Base-by-base conservation (phyloP, 2,329 filamentous ascomycete genomes). In the Lachnum nothofagi region DNA sequence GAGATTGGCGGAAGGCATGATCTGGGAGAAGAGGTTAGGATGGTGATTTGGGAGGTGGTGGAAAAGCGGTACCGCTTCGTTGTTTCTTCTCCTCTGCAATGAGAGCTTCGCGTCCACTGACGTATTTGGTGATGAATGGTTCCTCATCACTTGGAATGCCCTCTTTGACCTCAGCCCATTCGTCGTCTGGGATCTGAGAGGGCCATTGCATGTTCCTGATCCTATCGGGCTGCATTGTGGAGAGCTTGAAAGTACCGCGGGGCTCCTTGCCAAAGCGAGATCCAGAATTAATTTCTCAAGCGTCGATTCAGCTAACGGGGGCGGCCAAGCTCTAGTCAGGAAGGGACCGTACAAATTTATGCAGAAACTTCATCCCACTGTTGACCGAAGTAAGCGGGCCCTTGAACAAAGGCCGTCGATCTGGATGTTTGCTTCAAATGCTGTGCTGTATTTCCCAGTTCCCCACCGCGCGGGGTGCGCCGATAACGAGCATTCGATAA, bases 51-150 rank as follows among this genome's bases (percentile, higher is more conserved):
- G 10, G 31, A 40, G 24, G 25, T 19, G 31, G 43, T 38, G 47
- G 39, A 22, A 29, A 46, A 42, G 53, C 70, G 76, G 54, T 66
- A 86, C 88, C 90, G 66, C 89, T 90, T 51, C 91, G 82, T 62
- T 87, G 79, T 61, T 83, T 86, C 68, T 88, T 84, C 67, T 97
- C 93, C 64, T 95, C 79, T 16, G 76, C 75, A 49, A 95, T 85
- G 44, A 97, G 76, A 22, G 81, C 82, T 59, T 85, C 77, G 43
- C 91, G 80, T 19, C 88, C 88, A 37, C 80, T 70, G 33, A 95
- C 71, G 63, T 95, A 96, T 65, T 91, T 82, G 60, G 88, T 81
- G 40, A 96, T 78, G 66, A 95, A 90, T 0, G 85, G 81, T 60
- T 95, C 88, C 8, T 79, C 71, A 17, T 69, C 68, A 2, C 69